Evolutionary conservation across 768 basidiomycete genomes (phyloP).

Genomic region (Podaxis mareebaensis): DNA sequence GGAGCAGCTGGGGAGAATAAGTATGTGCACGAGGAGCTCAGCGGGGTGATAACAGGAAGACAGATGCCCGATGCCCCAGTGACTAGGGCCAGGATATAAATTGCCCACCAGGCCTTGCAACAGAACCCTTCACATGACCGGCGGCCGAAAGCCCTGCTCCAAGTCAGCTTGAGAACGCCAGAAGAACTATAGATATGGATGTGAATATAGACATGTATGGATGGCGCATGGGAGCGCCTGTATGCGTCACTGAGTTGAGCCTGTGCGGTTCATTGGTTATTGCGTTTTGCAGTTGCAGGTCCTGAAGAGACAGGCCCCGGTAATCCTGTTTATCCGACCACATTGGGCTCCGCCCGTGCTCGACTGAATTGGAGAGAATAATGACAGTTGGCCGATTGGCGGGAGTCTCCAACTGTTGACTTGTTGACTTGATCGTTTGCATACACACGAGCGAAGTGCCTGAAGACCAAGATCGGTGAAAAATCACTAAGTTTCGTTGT

Average conservation of each 20-base stretch:
- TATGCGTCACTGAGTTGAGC: not conserved
- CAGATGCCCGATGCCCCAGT: not conserved
- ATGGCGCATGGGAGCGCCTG: not conserved
- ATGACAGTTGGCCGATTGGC: not conserved
- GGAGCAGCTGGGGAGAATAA: not conserved
- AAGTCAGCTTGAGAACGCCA: not conserved
- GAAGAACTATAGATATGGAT: not conserved
- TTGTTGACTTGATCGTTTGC: not conserved
- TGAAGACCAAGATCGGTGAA: not conserved
- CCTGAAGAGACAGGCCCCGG: not conserved
- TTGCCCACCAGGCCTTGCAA: not conserved
- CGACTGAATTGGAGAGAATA: not conserved
- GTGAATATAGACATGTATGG: not conserved
- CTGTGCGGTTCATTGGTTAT: not conserved
- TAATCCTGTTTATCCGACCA: conserved; percentile 7
- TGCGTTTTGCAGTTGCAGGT: not conserved
- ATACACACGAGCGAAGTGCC: not conserved
- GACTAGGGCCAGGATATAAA: not conserved
- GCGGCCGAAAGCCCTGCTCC: not conserved
- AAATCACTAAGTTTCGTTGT: too few relatives aligned
- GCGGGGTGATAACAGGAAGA: not conserved
- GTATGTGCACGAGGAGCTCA: not conserved
- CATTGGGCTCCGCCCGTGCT: not conserved
- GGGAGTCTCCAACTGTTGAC: not conserved
- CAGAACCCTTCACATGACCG: conserved; percentile 5